These are phyloP conservation scores for Aphanomyces euteiches DNA, from an alignment of 352 stramenopile genomes.

Conservation along the genomic window DNA sequence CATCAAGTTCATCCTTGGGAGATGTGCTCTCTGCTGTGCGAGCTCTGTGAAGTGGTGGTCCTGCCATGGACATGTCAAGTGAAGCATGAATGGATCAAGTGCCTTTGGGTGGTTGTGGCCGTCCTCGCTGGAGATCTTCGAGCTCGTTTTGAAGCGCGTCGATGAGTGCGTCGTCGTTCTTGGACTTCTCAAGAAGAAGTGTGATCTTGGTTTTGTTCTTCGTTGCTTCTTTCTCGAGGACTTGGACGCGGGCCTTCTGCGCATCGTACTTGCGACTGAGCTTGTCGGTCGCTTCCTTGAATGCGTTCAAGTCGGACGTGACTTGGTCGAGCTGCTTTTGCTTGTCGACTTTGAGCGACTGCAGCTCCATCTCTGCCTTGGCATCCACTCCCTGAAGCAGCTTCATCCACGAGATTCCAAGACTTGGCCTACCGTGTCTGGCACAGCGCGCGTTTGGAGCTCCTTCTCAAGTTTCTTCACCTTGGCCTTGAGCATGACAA, in stretches of 20 bases:
- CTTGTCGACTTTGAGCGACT: conserved; percentile 48
- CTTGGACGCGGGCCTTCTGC: conserved; percentile 57
- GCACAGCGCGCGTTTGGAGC: background rate
- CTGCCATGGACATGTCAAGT: background rate
- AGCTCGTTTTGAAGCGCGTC: conserved; percentile 72
- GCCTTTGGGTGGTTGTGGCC: background rate
- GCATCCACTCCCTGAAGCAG: conserved; percentile 47
- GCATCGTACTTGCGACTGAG: conserved; percentile 61
- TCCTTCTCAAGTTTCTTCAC: conserved; percentile 63
- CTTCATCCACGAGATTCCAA: background rate
- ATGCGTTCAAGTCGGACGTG: conserved; percentile 49
- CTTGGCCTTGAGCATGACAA: conserved; percentile 79
- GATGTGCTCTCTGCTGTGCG: conserved; percentile 56
- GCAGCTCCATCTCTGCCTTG: conserved; percentile 60
- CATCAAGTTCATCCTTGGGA: conserved; percentile 48
- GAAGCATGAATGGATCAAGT: background rate
- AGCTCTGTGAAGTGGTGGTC: conserved; percentile 35
- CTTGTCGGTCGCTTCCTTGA: conserved; percentile 53
- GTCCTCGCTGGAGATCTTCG: conserved; percentile 46
- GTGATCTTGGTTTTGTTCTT: conserved; percentile 63
- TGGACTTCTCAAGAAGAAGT: conserved; percentile 71
- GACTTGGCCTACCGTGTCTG: background rate
- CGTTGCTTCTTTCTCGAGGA: conserved; percentile 70
- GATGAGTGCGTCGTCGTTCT: conserved; percentile 72
- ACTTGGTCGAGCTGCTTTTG: conserved; percentile 65